These are phyloP conservation scores for Metschnikowia kunwiensis DNA, from an alignment of 805 yeast genomes.

Conservation along the genomic window DNA sequence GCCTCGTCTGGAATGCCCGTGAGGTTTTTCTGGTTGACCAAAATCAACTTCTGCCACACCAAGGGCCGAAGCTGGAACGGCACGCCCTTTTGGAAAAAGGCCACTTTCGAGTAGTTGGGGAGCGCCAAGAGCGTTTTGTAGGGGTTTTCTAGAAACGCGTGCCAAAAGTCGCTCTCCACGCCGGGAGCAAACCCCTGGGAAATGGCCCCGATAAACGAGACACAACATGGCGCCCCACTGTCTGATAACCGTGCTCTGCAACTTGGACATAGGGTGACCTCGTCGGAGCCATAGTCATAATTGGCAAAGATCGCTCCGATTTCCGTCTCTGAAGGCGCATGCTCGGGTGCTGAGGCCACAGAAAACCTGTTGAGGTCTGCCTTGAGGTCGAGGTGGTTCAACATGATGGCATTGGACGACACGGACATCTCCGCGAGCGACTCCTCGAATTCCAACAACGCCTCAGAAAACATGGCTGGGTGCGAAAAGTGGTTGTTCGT, in stretches of 20 bases:
- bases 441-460: constrained; percentile 21
- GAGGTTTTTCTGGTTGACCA: constrained; percentile 27
- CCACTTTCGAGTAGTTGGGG: constrained; percentile 46
- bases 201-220: constrained; percentile 4
- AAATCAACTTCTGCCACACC: constrained; percentile 43
- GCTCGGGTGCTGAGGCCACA: constrained; percentile 4
- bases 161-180: constrained; percentile 42
- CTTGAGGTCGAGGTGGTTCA: constrained; percentile 17
- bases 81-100: constrained; percentile 42
- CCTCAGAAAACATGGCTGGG: constrained; percentile 18
- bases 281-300: constrained; percentile 15
- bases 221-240: constrained; percentile 10
- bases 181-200: constrained; percentile 10
- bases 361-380: constrained; percentile 19
- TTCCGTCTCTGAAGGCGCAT: constrained; percentile 1
- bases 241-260: constrained; percentile 9
- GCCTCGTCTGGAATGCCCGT: constrained; percentile 34
- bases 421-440: constrained; percentile 15
- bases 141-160: constrained; percentile 42
- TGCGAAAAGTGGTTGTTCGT: too few species aligned
- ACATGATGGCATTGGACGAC: constrained; percentile 16
- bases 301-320: constrained; percentile 8
- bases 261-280: constrained; percentile 12
- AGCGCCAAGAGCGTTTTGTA: constrained; percentile 43
- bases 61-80: constrained; percentile 42